Evolutionary conservation across 106 monocot genomes (phyloP), one percentile per base, ranked within the genome.

Genomic region (Narthecium ossifragum): DNA sequence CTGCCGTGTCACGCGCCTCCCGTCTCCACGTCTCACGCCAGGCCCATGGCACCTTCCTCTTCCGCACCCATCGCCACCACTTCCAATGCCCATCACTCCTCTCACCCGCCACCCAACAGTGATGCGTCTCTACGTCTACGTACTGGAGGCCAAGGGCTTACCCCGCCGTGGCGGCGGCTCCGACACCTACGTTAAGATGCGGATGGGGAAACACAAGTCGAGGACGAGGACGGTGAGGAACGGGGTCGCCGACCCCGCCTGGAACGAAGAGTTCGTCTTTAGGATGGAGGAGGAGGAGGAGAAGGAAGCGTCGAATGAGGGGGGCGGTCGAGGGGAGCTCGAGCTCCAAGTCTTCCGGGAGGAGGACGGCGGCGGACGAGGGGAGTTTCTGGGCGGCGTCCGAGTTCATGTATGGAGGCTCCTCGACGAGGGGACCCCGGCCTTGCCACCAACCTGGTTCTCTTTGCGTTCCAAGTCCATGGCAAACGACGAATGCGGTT

Each of bases 251-350:
- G 7, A 4, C 15, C 17, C 21, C 20, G 56, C 32, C 15, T 57
- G 56, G 56, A 57, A 57, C 56, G 56, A 57, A 21, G 56, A 57
- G 56, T 57, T 57, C n/a, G 31, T 33, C 20, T 57, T 57, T n/a
- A 30, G 31, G 2, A 18, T 57, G n/a, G 31, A 31, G 9, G 56
- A 57, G 1, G 56, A 57, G 29, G 5, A 20, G 14, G 56, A 30
- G 6, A 6, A 14, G n/a, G n/a, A n/a, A n/a, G n/a, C n/a, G n/a
- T n/a, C n/a, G n/a, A n/a, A n/a, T n/a, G n/a, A n/a, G n/a, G n/a
- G 8, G 23, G 18, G 18, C 1, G 18, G 26, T 51, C 9, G 1
- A 17, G 0, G 20, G 29, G 31, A 57, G 32, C 56, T 57, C 31
- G 20, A 2, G 18, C 5, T 57, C 21, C 15, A 31, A 31, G 14